Conservation (phyloP, 1,284 basidiomycete species). For the Amylostereum areolatum region DNA sequence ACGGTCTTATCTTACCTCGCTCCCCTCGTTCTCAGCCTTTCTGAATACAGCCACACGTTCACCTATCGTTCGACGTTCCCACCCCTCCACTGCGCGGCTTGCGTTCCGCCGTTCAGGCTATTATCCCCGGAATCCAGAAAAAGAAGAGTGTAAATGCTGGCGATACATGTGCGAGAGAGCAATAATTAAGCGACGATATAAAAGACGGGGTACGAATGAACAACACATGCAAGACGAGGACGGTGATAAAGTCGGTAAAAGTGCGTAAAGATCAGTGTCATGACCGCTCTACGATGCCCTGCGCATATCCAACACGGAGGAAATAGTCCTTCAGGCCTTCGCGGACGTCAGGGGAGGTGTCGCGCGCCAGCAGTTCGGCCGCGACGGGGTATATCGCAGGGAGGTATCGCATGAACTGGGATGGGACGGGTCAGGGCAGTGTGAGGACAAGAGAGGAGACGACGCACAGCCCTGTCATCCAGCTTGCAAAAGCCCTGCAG, state of each 20-base stretch:
- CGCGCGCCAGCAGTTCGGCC: conserved; percentile 76
- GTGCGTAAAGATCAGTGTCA: no score
- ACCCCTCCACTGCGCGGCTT: no score
- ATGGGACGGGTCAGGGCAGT: conserved; percentile 7
- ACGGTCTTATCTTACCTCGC: no score
- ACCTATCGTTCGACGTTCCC: no score
- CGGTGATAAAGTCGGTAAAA: no score
- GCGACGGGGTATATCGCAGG: conserved; percentile 84
- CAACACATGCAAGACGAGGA: conserved; percentile 15
- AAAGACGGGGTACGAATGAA: conserved; percentile 19
- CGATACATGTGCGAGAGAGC: neutral
- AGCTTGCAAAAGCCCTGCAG: conserved; percentile 86
- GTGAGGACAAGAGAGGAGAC: conserved; percentile 3
- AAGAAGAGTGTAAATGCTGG: neutral
- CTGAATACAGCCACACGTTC: no score
- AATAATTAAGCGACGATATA: conserved; percentile 8
- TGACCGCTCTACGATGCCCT: conserved; percentile 64
- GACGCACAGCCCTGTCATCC: conserved; percentile 83
- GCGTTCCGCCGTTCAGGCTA: no score
- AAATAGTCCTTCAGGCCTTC: conserved; percentile 75
- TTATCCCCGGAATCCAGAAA: conserved; percentile 1
- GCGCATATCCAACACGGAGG: conserved; percentile 65
- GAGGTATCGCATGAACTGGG: conserved; percentile 78
- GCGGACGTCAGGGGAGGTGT: conserved; percentile 77
- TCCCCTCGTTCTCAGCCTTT: no score